Evolutionary conservation across 1,284 basidiomycete genomes (phyloP), one percentile per base, ranked within the genome.

Genomic region (Apiotrichum domesticum): DNA sequence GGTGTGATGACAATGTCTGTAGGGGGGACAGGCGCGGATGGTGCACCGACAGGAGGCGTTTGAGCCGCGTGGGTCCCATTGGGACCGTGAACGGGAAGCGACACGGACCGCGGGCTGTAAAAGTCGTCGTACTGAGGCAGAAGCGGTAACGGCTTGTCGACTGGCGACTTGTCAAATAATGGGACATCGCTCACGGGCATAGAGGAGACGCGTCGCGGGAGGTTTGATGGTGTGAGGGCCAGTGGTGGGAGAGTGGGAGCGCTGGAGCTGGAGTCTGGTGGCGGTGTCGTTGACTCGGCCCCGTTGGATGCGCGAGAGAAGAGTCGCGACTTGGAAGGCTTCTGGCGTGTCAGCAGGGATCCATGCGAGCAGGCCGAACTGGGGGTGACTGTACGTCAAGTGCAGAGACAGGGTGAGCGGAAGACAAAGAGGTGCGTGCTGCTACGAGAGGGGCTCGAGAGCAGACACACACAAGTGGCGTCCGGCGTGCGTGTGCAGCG

Each of bases 1-100:
- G 72, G 72, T 0, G 72, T 75, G 37, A 75, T 64, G 44, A 73
- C 66, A 44, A 73, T 73, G 40, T 64, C 65, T 14, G 54, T 54
- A 3, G 57, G 58, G 2, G 70, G 67, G 3, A 64, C 10, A 8
- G 53, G 55, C 10, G 56, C 21, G 11, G 35, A 48, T 21, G 21
- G 21, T 21, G 21, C 21, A 21, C 21, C 21, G 21, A 21, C 21
- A 21, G 21, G 21, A 13, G 46, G 57, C 9, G 41, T 37, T 15
- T 45, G 10, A 33, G 41, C 8, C 51, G 39, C 5, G 29, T 29
- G 15, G 33, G 43, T 14, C 15, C 50, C 39, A 39, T 35, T 35
- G 37, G 32, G 32, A 29, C 11, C 15, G 48, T 41, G 46, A 3
- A 21, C 21, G 35, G 41, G 15, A 40, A 35, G 15, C 21, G 40